Evolutionary conservation across 2,329 filamentous ascomycete genomes (phyloP), one percentile per base, ranked within the genome.

Genomic region (Juglanconis oblonga): DNA sequence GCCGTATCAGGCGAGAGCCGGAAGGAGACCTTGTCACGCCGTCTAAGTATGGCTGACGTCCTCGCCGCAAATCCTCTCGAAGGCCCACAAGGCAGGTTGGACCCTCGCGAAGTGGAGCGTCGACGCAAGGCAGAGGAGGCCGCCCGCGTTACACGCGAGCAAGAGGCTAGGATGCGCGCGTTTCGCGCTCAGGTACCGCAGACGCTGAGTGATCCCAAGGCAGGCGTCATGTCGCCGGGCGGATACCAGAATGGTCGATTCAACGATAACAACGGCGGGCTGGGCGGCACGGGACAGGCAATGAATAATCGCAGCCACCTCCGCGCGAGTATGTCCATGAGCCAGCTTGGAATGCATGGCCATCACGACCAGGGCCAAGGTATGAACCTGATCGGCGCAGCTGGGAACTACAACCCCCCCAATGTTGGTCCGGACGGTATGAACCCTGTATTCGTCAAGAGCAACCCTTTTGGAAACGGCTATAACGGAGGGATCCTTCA

Each of bases 1-100:
- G 62, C 60, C 4, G 62, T 66, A 54, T 71, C 69, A 36, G 66
- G 63, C 38, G 71, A 70, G 2, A 58, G 58, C 50, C 45, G 45
- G 45, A 64, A 51, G 4, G 55, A 56, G 71, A 69, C 72, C 3
- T 69, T 79, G 10, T 72, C 73, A 9, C 71, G 73, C 2, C 77
- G 78, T 5, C 75, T 83, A 59, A 85, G 81, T 65, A 76, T 90
- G 74, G 86, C 87, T 0, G 83, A 88, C 64, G 76, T 90, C 5
- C 74, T 86, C 3, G 69, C 73, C 17, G 75, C 72, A 1, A 77
- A 81, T 54, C 78, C 79, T 32, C 67, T 74, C 42, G 78, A 77
- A 9, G 52, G 59, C 0, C 59, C 66, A 3, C 64, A 63, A n/a
- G 66, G 66, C 32, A 14, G 51, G 9, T 64, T 68, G 49, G 74